A percentile compares a stretch with the other conserved stretches of the same genome.
These are phyloP conservation scores for Podosphaera aphanis DNA, from an alignment of 2,329 filamentous ascomycete genomes.

Conservation along the genomic window DNA sequence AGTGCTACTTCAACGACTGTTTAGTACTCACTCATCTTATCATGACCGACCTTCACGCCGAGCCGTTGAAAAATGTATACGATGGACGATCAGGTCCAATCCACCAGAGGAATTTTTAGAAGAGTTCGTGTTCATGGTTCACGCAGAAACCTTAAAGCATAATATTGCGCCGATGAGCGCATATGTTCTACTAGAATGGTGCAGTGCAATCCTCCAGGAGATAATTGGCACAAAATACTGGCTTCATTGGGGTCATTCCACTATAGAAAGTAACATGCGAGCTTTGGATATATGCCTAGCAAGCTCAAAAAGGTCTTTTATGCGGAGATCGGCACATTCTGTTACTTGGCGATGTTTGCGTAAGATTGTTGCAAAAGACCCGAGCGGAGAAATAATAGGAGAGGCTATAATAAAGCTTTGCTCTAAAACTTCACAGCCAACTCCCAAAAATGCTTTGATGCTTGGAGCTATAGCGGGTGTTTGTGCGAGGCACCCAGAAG, in stretches of 20 bases:
- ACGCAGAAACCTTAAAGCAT: slow-evolving; percentile 50
- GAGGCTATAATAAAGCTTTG: slow-evolving; percentile 44
- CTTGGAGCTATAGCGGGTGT: slow-evolving; percentile 77
- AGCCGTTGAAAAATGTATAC: slow-evolving; percentile 62
- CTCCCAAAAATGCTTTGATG: slow-evolving; percentile 48
- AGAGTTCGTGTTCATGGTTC: slow-evolving; percentile 41
- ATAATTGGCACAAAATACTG: slow-evolving; percentile 37
- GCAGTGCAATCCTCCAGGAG: slow-evolving; percentile 52
- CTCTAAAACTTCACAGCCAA: slow-evolving; percentile 38
- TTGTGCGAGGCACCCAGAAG: slow-evolving; percentile 43
- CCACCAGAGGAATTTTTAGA: slow-evolving; percentile 33
- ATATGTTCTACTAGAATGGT: slow-evolving; percentile 83
- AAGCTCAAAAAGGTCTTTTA: slow-evolving; percentile 33
- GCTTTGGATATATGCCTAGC: slow-evolving; percentile 57
- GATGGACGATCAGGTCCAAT: slow-evolving; percentile 36
- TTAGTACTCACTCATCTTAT: slow-evolving; percentile 74
- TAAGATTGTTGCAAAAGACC: slow-evolving; percentile 38
- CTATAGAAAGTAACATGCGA: slow-evolving; percentile 46
- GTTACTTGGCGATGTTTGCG: slow-evolving; percentile 62
- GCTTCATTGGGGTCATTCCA: slow-evolving; percentile 38
- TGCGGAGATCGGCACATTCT: slow-evolving; percentile 51
- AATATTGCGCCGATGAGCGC: slow-evolving; percentile 59
- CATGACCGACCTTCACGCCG: slow-evolving; percentile 62
- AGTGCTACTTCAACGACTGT: slow-evolving; percentile 44
- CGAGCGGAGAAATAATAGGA: slow-evolving; percentile 8